Conservation (phyloP, 75 land plant genomes). For the Sequoiadendron giganteum region DNA sequence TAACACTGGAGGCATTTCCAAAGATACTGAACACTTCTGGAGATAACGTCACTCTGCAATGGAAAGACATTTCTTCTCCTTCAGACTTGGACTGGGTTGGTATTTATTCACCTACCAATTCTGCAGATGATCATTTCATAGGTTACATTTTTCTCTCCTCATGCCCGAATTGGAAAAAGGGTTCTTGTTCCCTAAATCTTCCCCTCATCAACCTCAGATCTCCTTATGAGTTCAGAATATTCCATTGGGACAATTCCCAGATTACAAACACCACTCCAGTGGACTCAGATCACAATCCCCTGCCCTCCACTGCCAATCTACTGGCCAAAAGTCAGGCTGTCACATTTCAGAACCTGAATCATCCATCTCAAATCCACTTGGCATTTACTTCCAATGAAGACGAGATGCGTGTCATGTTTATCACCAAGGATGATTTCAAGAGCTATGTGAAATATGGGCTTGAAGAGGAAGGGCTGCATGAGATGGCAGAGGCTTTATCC, state of each 20-base stretch:
- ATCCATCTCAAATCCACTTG: constrained; percentile 83
- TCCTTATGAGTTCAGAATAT: constrained; percentile 67
- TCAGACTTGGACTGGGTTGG: constrained; percentile 82
- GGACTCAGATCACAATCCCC: constrained; percentile 73
- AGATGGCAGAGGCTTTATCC: constrained; percentile 27
- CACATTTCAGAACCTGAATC: constrained; percentile 35
- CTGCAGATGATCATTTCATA: constrained; percentile 56
- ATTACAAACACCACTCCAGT: constrained; percentile 23
- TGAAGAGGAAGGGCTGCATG: constrained; percentile 14
- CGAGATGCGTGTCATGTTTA: constrained; percentile 84
- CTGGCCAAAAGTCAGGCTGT: constrained; percentile 50
- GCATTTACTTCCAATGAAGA: constrained; percentile 52
- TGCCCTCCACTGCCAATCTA: constrained; percentile 57
- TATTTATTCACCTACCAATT: constrained; percentile 78
- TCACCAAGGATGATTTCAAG: constrained; percentile 48
- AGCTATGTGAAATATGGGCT: constrained; percentile 54
- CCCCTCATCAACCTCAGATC: constrained; percentile 72
- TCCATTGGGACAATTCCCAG: constrained; percentile 55
- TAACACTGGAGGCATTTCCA: constrained; percentile 17
- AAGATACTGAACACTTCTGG: constrained; percentile 43
- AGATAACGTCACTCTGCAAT: constrained; percentile 40
- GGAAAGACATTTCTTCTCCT: constrained; percentile 48
- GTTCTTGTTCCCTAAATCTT: constrained; percentile 43
- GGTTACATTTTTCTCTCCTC: constrained; percentile 76
- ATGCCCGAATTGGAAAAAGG: constrained; percentile 47